Conservation (phyloP, 495 filamentous ascomycete species). For the Lasiosphaeris hirsuta region DNA sequence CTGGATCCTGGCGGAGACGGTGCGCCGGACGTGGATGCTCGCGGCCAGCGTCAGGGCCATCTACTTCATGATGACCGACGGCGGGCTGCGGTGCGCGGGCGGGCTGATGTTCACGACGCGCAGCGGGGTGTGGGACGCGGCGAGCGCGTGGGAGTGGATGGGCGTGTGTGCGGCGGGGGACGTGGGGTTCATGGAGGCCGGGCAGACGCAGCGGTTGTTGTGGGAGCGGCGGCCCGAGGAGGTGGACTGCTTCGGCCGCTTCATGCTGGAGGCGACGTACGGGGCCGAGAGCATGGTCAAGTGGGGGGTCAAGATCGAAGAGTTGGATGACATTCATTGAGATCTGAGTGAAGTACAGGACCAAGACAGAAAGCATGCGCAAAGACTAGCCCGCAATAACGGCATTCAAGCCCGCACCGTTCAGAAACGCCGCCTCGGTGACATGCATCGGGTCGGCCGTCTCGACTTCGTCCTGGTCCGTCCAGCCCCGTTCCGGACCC, state of each 20-base stretch:
- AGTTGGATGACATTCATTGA: background rate
- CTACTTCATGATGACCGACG: constrained; percentile 26
- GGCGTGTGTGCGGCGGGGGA: constrained; percentile 23
- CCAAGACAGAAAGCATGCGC: background rate
- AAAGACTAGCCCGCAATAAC: background rate
- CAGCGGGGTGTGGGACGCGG: constrained; percentile 31
- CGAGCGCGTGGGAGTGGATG: constrained; percentile 29
- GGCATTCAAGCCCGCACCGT: background rate
- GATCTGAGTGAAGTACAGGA: background rate
- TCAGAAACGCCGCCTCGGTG: background rate
- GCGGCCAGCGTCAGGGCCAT: constrained; percentile 14
- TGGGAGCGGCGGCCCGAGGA: constrained; percentile 16
- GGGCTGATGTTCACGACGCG: constrained; percentile 30
- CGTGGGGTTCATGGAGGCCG: constrained; percentile 17
- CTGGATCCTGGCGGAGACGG: constrained; percentile 35
- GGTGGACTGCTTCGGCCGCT: constrained; percentile 26
- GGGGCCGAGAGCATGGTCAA: constrained; percentile 22
- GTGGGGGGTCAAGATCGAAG: constrained; percentile 13
- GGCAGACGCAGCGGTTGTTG: constrained; percentile 19
- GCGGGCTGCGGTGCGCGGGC: constrained; percentile 28
- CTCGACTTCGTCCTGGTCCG: constrained; percentile 36
- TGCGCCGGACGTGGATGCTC: constrained; percentile 32
- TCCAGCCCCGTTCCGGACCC: constrained; percentile 71
- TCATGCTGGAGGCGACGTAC: constrained; percentile 23
- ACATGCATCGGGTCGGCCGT: background rate